Conservation (phyloP, 495 filamentous ascomycete genomes). For the Wilcoxina mikolae region DNA sequence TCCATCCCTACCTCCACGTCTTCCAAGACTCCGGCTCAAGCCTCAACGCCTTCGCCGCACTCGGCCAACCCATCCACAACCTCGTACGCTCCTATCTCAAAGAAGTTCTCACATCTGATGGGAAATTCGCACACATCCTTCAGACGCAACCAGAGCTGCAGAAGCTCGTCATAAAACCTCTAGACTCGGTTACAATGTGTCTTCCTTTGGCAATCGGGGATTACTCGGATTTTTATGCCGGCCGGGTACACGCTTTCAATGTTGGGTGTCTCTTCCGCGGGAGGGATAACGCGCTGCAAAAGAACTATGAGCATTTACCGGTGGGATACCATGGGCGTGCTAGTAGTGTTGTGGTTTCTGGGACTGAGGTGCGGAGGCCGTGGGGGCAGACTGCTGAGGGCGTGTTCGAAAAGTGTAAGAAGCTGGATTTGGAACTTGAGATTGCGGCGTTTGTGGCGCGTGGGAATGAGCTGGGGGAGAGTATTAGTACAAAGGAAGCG, state of each 20-base stretch:
- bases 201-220: slow-evolving; percentile 82
- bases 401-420: slow-evolving; percentile 45
- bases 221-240: slow-evolving; percentile 97
- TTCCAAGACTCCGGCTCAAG: slow-evolving; percentile 37
- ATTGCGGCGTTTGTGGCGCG: slow-evolving; percentile 66
- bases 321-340: slow-evolving; percentile 80
- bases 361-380: slow-evolving; percentile 60
- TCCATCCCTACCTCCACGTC: not conserved
- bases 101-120: slow-evolving; percentile 46
- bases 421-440: slow-evolving; percentile 79
- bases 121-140: slow-evolving; percentile 44
- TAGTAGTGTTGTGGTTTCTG: slow-evolving; percentile 62
- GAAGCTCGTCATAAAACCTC: slow-evolving; percentile 37
- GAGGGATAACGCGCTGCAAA: slow-evolving; percentile 60
- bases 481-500: slow-evolving; percentile 49
- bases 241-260: slow-evolving; percentile 72
- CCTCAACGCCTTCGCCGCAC: slow-evolving; percentile 67
- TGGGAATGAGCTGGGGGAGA: slow-evolving; percentile 48
- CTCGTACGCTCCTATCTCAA: slow-evolving; percentile 62
- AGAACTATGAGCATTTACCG: slow-evolving; percentile 81
- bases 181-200: slow-evolving; percentile 37
- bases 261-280: slow-evolving; percentile 76
- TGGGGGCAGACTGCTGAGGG: slow-evolving; percentile 57
- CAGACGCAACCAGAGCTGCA: slow-evolving; percentile 42
- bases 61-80: slow-evolving; percentile 56